Evolutionary conservation across 192 early-diverging fungal species (phyloP).

Genomic region (Linnemannia zychae): DNA sequence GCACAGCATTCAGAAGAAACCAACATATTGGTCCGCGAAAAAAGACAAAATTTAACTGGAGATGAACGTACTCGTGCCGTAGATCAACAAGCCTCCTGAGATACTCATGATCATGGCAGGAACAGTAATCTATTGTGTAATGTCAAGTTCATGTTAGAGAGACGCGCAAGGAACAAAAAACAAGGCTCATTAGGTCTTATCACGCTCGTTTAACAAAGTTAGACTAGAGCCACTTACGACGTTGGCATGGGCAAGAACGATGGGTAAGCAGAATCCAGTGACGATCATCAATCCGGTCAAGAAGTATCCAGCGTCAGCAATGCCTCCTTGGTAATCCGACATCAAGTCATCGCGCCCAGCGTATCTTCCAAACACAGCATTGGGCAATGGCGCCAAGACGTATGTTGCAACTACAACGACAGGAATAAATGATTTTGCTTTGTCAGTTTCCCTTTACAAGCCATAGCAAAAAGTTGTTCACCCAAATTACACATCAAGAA

Average conservation of each 20-base stretch:
- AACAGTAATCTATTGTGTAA: slow-evolving; percentile 72
- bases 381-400: slow-evolving; percentile 92
- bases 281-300: slow-evolving; percentile 93
- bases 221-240: slow-evolving; percentile 67
- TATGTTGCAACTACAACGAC: slow-evolving; percentile 81
- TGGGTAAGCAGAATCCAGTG: slow-evolving; percentile 88
- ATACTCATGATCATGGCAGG: slow-evolving; percentile 94
- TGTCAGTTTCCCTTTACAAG: background rate
- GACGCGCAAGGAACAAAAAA: background rate
- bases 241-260: slow-evolving; percentile 86
- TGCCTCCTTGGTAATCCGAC: slow-evolving; percentile 70
- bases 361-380: slow-evolving; percentile 84
- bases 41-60: too few relatives aligned
- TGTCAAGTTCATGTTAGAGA: background rate
- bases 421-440: slow-evolving; percentile 1
- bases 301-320: slow-evolving; percentile 83
- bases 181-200: too few relatives aligned
- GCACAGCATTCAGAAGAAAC: too few relatives aligned
- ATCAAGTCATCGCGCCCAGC: slow-evolving; percentile 77
- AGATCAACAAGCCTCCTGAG: slow-evolving; percentile 91
- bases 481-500: background rate
- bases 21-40: slow-evolving; percentile 1
- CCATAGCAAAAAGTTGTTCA: background rate
- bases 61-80: slow-evolving; percentile 82
- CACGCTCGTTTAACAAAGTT: too few relatives aligned